Percentiles rank a stretch among this genome's conserved stretches.
Evolutionary conservation across 139 green algal genomes (phyloP).

Genomic region (Ostreobium quekettii): DNA sequence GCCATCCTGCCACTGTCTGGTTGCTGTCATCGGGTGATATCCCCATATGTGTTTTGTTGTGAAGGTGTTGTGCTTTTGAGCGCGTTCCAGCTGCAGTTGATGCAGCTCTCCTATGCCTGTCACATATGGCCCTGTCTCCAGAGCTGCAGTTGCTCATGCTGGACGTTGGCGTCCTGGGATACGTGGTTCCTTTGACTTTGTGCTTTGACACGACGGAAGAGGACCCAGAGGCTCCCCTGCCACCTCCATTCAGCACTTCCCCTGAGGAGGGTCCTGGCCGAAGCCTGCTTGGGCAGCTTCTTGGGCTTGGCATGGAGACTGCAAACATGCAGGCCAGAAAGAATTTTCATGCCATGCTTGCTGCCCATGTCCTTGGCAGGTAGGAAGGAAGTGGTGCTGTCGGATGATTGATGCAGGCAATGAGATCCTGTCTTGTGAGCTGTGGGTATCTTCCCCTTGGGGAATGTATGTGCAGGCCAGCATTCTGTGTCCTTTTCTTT

Average conservation of each 20-base stretch:
- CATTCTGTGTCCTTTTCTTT: too few relatives aligned
- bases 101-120: constrained; percentile 55
- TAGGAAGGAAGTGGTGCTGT: too few relatives aligned
- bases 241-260: constrained; percentile 13
- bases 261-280: background rate
- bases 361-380: constrained; percentile 53
- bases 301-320: constrained; percentile 28
- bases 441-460: too few relatives aligned
- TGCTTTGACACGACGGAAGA: constrained; percentile 59
- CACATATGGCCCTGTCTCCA: constrained; percentile 37
- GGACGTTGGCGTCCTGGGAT: constrained; percentile 40
- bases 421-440: too few relatives aligned
- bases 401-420: too few relatives aligned
- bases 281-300: constrained; percentile 22
- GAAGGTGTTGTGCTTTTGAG: constrained; percentile 38
- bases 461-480: too few relatives aligned
- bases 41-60: background rate
- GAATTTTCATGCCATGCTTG: constrained; percentile 69
- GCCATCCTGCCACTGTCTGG: too few relatives aligned
- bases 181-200: constrained; percentile 70
- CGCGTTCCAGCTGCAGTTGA: constrained; percentile 55
- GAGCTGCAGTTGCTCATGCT: constrained; percentile 54
- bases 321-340: constrained; percentile 51
- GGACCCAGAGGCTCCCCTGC: constrained; percentile 5
- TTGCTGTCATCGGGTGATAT: too few relatives aligned